Evolutionary conservation across 1,139 yeast species (phyloP).

Genomic region (Pichiaceae sp.): DNA sequence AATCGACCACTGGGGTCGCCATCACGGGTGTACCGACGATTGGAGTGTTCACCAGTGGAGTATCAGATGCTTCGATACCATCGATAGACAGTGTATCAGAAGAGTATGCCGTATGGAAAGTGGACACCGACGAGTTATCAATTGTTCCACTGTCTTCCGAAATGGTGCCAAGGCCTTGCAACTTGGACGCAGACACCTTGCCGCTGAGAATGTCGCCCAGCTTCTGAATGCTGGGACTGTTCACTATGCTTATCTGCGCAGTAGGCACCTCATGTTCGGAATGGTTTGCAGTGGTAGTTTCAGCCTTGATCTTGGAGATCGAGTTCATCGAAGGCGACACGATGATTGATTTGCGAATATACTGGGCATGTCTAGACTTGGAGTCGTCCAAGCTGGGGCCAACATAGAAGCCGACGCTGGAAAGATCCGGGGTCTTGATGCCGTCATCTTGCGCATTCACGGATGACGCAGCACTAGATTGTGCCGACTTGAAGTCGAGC

Average conservation of each 20-base stretch:
- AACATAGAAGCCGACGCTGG: conserved; percentile 23
- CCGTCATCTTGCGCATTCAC: conserved; percentile 6
- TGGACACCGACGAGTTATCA: conserved; percentile 16
- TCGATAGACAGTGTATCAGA: conserved; percentile 4
- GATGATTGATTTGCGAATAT: conserved; percentile 40
- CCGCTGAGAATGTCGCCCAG: conserved; percentile 38
- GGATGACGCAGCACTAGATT: conserved; percentile 24
- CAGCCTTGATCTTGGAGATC: conserved; percentile 25
- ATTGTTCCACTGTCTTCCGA: conserved; percentile 20
- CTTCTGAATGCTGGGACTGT: conserved; percentile 48
- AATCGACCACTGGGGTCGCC: not conserved
- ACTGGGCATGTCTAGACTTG: conserved; percentile 35
- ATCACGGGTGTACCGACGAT: not conserved
- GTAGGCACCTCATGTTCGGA: conserved; percentile 21
- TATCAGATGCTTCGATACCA: not conserved
- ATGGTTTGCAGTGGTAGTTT: conserved; percentile 2
- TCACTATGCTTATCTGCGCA: conserved; percentile 29
- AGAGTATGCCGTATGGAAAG: conserved; percentile 22
- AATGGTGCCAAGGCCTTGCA: conserved; percentile 8
- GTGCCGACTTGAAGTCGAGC: conserved; percentile 25
- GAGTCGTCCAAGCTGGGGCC: conserved; percentile 29
- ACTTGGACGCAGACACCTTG: conserved; percentile 13
- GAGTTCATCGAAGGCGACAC: conserved; percentile 35
- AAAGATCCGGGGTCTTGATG: conserved; percentile 11
- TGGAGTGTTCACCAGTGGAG: not conserved